These are phyloP conservation scores for Clavaria fumosa DNA, from an alignment of 768 basidiomycete genomes.

Conservation along the genomic window DNA sequence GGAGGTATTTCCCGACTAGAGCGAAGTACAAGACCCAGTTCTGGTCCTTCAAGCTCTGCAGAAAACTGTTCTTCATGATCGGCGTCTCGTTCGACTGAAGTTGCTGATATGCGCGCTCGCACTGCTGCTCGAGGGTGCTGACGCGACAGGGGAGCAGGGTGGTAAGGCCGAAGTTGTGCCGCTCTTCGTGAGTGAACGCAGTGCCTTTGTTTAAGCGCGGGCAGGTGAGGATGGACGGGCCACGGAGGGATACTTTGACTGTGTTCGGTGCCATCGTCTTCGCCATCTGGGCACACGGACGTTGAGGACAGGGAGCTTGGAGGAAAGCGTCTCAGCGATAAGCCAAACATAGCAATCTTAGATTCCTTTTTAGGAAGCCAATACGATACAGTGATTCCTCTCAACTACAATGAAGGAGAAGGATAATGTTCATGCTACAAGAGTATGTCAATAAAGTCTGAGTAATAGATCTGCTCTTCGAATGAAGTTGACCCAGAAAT, in stretches of 20 bases:
- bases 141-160: constrained; percentile 35
- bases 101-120: constrained; percentile 58
- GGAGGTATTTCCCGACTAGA: constrained; percentile 40
- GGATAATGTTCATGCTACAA: too few species aligned
- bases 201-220: constrained; percentile 73
- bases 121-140: constrained; percentile 64
- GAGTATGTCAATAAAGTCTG: too few species aligned
- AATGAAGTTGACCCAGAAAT: not conserved
- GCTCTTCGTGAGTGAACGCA: constrained; percentile 53
- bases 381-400: too few species aligned
- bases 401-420: too few species aligned
- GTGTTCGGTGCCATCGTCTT: too few species aligned
- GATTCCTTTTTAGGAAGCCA: too few species aligned
- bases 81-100: constrained; percentile 21
- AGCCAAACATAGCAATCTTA: too few species aligned
- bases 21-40: constrained; percentile 74
- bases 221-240: constrained; percentile 43
- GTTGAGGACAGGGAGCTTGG: too few species aligned
- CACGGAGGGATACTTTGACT: constrained; percentile 38
- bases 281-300: too few species aligned
- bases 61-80: constrained; percentile 54
- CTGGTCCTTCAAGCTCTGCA: constrained; percentile 64
- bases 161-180: constrained; percentile 48
- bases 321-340: too few species aligned
- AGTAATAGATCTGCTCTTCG: too few species aligned